Conservation (phyloP, 305 asterid genomes). For the Andrographis paniculata region DNA sequence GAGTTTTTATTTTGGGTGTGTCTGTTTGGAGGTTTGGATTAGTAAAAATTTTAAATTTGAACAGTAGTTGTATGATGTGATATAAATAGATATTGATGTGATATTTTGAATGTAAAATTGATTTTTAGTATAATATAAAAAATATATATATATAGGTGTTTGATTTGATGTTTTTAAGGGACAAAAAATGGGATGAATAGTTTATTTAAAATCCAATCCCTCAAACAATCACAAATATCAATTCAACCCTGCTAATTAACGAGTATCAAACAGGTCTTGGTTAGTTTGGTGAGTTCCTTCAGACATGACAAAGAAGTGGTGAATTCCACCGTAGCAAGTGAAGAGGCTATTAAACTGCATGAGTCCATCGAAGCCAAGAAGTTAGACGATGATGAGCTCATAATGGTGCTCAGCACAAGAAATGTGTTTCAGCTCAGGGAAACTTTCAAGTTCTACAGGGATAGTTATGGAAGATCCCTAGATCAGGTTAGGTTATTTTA, state of each 20-base stretch:
- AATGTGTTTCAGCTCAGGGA: slow-evolving; percentile 57
- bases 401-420: slow-evolving; percentile 47
- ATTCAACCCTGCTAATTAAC: slow-evolving; percentile 1
- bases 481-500: slow-evolving; percentile 38
- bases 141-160: no score
- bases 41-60: no score
- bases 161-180: no score
- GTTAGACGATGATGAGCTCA: slow-evolving; percentile 35
- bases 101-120: no score
- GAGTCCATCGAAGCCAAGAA: slow-evolving; percentile 39
- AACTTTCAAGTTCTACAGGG: slow-evolving; percentile 50
- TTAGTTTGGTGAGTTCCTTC: slow-evolving; percentile 56
- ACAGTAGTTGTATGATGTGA: no score
- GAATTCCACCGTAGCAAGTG: slow-evolving; percentile 35
- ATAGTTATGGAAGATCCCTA: slow-evolving; percentile 43
- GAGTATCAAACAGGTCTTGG: slow-evolving; percentile 39
- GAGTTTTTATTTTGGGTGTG: no score
- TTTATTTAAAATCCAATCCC: no score
- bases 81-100: no score
- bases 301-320: slow-evolving; percentile 55
- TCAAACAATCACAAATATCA: no score
- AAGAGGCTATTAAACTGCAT: slow-evolving; percentile 52
- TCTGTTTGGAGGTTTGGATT: no score
- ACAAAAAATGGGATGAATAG: no score
- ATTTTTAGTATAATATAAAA: no score